Conservation (phyloP, 2,329 filamentous ascomycete genomes). For the Penicillium occitanis region DNA sequence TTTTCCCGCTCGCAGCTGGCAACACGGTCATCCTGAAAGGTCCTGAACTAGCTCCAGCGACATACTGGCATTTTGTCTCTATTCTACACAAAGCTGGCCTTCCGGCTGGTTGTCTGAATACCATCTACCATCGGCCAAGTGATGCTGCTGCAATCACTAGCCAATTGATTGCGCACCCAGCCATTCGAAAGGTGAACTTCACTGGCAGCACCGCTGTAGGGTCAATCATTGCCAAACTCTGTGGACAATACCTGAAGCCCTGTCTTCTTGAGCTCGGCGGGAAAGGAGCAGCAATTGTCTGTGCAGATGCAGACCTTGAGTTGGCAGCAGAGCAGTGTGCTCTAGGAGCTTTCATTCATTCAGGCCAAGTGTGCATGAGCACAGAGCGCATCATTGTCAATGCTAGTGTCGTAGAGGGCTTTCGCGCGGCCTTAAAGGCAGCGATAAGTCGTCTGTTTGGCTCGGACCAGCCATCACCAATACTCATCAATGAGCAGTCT, state of each 20-base stretch:
- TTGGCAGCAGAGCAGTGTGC: not conserved
- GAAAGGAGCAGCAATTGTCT: constrained; percentile 47
- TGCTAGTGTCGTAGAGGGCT: not conserved
- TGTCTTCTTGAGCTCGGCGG: constrained; percentile 52
- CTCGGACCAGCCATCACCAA: not conserved
- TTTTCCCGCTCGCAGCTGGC: not conserved
- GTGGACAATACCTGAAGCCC: constrained; percentile 46
- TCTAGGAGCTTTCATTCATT: not conserved
- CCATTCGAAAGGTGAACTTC: not conserved
- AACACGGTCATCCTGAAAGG: not conserved
- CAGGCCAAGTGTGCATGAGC: not conserved
- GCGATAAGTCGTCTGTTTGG: not conserved
- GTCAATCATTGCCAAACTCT: constrained; percentile 22
- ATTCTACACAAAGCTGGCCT: not conserved
- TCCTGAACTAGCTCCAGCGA: not conserved
- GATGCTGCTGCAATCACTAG: not conserved
- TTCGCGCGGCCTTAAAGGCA: not conserved
- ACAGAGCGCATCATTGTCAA: not conserved
- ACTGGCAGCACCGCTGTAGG: not conserved
- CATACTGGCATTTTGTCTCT: not conserved
- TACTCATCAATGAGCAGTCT: not conserved
- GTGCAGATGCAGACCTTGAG: constrained; percentile 44
- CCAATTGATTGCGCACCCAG: not conserved
- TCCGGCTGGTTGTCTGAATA: not conserved
- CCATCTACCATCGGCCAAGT: not conserved